Conservation (phyloP, 352 stramenopile genomes). For the Phytophthora sp. region DNA sequence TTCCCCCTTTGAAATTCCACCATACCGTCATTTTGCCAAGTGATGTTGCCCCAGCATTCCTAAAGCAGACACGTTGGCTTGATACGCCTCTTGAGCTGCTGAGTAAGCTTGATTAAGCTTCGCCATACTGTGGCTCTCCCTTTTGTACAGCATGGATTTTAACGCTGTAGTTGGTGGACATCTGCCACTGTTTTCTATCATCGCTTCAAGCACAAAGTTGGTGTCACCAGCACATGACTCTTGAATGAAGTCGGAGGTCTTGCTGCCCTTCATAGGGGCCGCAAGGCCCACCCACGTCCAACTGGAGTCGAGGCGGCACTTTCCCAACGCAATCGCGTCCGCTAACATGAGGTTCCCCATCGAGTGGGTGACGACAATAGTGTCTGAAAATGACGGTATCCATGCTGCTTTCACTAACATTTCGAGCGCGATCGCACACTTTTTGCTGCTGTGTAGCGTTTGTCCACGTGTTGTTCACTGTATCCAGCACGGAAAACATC, state of each 20-base stretch:
- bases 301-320: constrained; percentile 28
- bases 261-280: constrained; percentile 28
- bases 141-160: constrained; percentile 36
- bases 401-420: constrained; percentile 31
- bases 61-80: constrained; percentile 22
- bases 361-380: constrained; percentile 32
- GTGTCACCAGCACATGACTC: constrained; percentile 16
- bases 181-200: constrained; percentile 13
- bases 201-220: constrained; percentile 10
- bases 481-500: constrained; percentile 43
- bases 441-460: constrained; percentile 32
- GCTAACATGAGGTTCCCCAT: constrained; percentile 27
- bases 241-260: constrained; percentile 26
- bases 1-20: constrained; percentile 34
- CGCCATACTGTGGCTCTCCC: constrained; percentile 13
- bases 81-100: constrained; percentile 25
- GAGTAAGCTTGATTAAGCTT: constrained; percentile 24
- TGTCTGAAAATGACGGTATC: constrained; percentile 17
- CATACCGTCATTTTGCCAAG: constrained; percentile 33
- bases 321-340: constrained; percentile 26
- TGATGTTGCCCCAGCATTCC: constrained; percentile 29
- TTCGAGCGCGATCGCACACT: constrained; percentile 31
- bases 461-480: constrained; percentile 37
- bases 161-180: constrained; percentile 21
- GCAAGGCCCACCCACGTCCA: constrained; percentile 43